Evolutionary conservation across 2,329 filamentous ascomycete genomes (phyloP).

Genomic region (Calonectria multiphialidica): DNA sequence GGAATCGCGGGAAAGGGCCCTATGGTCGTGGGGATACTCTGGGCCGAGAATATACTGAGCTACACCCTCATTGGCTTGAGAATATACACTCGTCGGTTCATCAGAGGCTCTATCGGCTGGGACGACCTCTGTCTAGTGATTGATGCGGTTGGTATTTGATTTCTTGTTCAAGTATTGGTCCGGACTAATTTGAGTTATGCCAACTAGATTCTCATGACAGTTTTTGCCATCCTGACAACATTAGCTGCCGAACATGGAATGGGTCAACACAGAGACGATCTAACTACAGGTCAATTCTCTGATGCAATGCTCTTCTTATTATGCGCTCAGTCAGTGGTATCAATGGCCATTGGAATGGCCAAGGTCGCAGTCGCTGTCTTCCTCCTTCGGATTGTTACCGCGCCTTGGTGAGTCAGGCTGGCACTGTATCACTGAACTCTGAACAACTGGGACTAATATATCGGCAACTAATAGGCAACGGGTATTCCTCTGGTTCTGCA

Average conservation of each 20-base stretch:
- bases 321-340: slow-evolving; percentile 15
- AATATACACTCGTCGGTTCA: slow-evolving; percentile 24
- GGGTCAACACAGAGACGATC: slow-evolving; percentile 22
- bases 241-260: slow-evolving; percentile 16
- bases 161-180: background rate
- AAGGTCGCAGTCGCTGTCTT: slow-evolving; percentile 26
- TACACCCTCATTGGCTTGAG: slow-evolving; percentile 16
- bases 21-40: slow-evolving; percentile 21
- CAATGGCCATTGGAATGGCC: slow-evolving; percentile 26
- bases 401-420: slow-evolving; percentile 18
- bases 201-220: slow-evolving; percentile 22
- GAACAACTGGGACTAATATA: background rate
- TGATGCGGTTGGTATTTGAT: slow-evolving; percentile 11
- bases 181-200: background rate
- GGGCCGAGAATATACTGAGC: slow-evolving; percentile 23
- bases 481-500: slow-evolving; percentile 29
- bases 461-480: slow-evolving; percentile 1
- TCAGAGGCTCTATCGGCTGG: slow-evolving; percentile 27
- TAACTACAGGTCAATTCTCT: slow-evolving; percentile 9
- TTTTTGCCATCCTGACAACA: slow-evolving; percentile 20
- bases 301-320: slow-evolving; percentile 18
- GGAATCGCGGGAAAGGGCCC: slow-evolving; percentile 22
- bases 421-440: background rate
- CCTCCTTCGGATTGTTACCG: slow-evolving; percentile 25
- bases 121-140: slow-evolving; percentile 22